Base-by-base conservation (phyloP, 2,329 filamentous ascomycete genomes). In the Mycosphaerella arachidis region DNA sequence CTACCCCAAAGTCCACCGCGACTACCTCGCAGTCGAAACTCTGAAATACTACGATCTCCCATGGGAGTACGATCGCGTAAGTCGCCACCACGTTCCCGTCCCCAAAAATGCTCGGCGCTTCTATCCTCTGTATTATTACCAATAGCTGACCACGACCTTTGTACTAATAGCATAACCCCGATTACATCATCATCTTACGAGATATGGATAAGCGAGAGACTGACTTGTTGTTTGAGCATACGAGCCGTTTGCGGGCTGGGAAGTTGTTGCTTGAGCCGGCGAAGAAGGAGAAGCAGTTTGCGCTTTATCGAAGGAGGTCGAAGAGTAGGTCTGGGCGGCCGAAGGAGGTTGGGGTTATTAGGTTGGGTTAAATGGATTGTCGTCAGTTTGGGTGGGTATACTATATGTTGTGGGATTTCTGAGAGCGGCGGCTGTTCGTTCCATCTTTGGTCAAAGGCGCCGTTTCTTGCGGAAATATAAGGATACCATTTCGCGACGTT, bases 191-290 rank as follows among this genome's bases (percentile, higher is more conserved):
- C 67, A 78, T 81, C 59, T 72, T 80, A 10, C 76, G 77, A 55
- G 79, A 81, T 61, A 78, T 81, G 75, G 75, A 76, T 63, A 74
- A 75, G 52, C 71, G 73, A 57, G 78, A 81, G 55, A 81, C 78
- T 5, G 78, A 81, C 46, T 72, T 80, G 29, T 69, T 81, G 31
- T 81, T 81, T 64, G 79, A 81, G 65, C 79, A 81, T 62, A 81
- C 79, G 13, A 73, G 74, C 13, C 75, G 78, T 27, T 71, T 81
- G 20, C 76, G 78, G 54, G 67, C 68, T 8, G 72, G 72, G 43
- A 73, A 70, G 37, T 67, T 80, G 55, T 72, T 80, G 57, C 75
- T 80, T 53, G 77, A 80, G 63, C 71, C 76, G 24, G 68, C 70
- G 58, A 68, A 70, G 51, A 71, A 72, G 18, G 74, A 76, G 66